phyloP scores from a whole-genome alignment of 352 stramenopile species.

The Halophytophthora polymorphica region DNA sequence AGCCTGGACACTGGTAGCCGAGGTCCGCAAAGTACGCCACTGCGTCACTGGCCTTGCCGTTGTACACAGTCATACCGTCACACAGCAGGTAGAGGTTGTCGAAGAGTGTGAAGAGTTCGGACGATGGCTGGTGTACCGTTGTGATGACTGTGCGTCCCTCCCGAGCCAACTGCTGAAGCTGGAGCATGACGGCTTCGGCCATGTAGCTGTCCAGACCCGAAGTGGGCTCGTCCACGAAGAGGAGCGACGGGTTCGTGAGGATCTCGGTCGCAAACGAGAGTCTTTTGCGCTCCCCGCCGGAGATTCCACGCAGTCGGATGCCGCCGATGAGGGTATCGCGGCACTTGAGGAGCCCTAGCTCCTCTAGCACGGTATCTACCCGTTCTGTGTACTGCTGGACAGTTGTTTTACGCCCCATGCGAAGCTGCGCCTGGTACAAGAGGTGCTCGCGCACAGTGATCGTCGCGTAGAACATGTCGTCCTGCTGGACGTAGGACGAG shows the following conservation, averaged over 20 bases:
- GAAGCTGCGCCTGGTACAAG: conserved; percentile 68
- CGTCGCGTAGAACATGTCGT: conserved; percentile 84
- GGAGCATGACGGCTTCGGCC: conserved; percentile 44
- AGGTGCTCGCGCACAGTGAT: conserved; percentile 85
- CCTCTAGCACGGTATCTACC: conserved; percentile 38
- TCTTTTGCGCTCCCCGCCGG: conserved; percentile 72
- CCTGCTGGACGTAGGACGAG: conserved; percentile 75
- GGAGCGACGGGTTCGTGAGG: conserved; percentile 69
- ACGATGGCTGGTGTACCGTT: conserved; percentile 82
- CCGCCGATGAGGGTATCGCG: conserved; percentile 46
- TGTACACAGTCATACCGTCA: conserved; percentile 29
- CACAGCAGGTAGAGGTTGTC: conserved; percentile 33
- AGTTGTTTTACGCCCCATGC: conserved; percentile 32
- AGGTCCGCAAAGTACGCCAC: conserved; percentile 29
- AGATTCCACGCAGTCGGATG: conserved; percentile 42
- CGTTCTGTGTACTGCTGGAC: conserved; percentile 18
- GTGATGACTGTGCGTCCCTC: conserved; percentile 80
- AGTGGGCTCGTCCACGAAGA: conserved; percentile 87
- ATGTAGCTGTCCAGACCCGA: conserved; percentile 61
- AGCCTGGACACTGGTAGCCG: conserved; percentile 29
- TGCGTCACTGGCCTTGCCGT: conserved; percentile 26
- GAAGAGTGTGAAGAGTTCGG: conserved; percentile 35
- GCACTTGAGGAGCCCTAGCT: conserved; percentile 44
- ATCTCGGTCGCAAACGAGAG: conserved; percentile 82
- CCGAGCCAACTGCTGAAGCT: conserved; percentile 64